Conservation (phyloP, 345 rosid genomes). For the Cardamine chenopodiifolia region DNA sequence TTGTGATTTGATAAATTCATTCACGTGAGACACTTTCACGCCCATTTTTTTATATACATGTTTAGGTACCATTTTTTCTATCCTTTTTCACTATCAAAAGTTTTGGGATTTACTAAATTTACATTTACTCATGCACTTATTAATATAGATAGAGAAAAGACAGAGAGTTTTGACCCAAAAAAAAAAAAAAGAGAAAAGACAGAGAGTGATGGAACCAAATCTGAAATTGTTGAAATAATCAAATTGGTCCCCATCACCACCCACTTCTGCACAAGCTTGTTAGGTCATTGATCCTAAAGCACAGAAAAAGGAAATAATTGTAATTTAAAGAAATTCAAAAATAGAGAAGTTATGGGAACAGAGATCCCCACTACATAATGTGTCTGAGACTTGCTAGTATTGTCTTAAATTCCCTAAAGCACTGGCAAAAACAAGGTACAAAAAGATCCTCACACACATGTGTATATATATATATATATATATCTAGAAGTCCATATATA, state of each 20-base stretch:
- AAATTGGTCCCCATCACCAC: slow-evolving; percentile 45
- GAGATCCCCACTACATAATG: slow-evolving; percentile 47
- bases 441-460: slow-evolving; percentile 32
- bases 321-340: slow-evolving; percentile 4
- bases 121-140: background rate
- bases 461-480: slow-evolving; percentile 3
- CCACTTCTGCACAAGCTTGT: slow-evolving; percentile 45
- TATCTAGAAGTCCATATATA: background rate
- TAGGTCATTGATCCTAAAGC: slow-evolving; percentile 42
- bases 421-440: slow-evolving; percentile 38
- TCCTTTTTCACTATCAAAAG: slow-evolving; percentile 19
- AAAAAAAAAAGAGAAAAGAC: too few relatives aligned
- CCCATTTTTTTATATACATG: slow-evolving; percentile 14
- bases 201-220: slow-evolving; percentile 44
- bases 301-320: slow-evolving; percentile 24
- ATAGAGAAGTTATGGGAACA: slow-evolving; percentile 37
- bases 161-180: too few relatives aligned
- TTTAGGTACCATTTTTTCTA: slow-evolving; percentile 24
- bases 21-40: slow-evolving; percentile 30
- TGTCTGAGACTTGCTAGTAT: slow-evolving; percentile 45
- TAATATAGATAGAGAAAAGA: slow-evolving; percentile 5
- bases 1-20: slow-evolving; percentile 14
- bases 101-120: slow-evolving; percentile 12
- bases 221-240: slow-evolving; percentile 43
- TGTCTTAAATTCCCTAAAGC: slow-evolving; percentile 46